Conservation (phyloP, 305 asterid genomes). For the Caryopteris hybrid region DNA sequence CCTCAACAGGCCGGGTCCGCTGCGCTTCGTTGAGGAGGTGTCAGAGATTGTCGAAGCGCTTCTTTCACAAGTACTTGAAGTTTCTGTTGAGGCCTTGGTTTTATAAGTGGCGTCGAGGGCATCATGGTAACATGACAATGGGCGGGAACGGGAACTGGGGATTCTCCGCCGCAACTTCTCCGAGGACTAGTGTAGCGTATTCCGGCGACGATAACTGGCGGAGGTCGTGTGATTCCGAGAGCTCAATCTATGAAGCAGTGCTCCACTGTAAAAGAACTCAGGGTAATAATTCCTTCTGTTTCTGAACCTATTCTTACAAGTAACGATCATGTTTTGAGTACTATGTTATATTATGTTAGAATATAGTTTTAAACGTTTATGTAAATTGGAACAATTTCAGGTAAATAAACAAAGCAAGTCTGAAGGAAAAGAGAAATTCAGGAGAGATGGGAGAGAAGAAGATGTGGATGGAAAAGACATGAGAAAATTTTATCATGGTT, state of each 20-base stretch:
- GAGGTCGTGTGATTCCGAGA: slow-evolving; percentile 78
- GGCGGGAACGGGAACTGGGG: slow-evolving; percentile 22
- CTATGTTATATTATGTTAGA: too few species aligned
- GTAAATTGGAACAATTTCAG: too few species aligned
- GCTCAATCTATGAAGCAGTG: slow-evolving; percentile 80
- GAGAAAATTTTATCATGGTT: slow-evolving; percentile 22
- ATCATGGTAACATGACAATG: slow-evolving; percentile 9
- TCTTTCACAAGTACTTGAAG: too few species aligned
- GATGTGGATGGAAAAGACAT: slow-evolving; percentile 17
- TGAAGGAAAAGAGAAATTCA: too few species aligned
- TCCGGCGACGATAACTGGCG: slow-evolving; percentile 63
- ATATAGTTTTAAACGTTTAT: too few species aligned
- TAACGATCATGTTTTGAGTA: too few species aligned
- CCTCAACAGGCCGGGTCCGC: slow-evolving; percentile 24
- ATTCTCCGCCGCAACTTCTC: slow-evolving; percentile 45
- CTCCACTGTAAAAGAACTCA: slow-evolving; percentile 83
- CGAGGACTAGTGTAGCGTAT: slow-evolving; percentile 53
- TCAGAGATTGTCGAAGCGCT: slow-evolving; percentile 38
- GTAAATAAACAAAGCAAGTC: too few species aligned
- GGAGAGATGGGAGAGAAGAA: too few species aligned
- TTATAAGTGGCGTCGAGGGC: slow-evolving; percentile 23
- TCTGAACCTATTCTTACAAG: too few species aligned
- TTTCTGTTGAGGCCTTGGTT: slow-evolving; percentile 46
- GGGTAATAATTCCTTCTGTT: slow-evolving; percentile 23
- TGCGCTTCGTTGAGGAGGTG: slow-evolving; percentile 49